Conservation (phyloP, 2,329 filamentous ascomycete genomes). For the Macrophomina tecta region DNA sequence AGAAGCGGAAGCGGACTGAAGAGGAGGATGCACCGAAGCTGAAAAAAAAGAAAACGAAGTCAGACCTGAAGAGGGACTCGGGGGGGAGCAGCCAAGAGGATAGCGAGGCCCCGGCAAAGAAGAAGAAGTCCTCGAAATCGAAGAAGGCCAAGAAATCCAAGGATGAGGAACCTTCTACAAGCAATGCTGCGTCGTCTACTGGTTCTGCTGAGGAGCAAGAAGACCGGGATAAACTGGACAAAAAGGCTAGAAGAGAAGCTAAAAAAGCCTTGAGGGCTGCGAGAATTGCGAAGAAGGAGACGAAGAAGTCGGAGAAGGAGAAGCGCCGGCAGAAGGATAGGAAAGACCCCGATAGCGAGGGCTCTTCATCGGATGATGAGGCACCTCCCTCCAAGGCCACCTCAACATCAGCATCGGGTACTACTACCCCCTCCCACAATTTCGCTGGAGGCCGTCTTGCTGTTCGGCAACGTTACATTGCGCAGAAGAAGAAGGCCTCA, state of each 20-base stretch:
- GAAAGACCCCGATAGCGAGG: slow-evolving; percentile 33
- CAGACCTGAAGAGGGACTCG: slow-evolving; percentile 38
- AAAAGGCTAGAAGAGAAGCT: slow-evolving; percentile 33
- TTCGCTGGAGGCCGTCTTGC: slow-evolving; percentile 68
- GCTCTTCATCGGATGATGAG: slow-evolving; percentile 34
- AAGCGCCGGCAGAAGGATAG: slow-evolving; percentile 49
- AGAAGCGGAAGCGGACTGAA: slow-evolving; percentile 44
- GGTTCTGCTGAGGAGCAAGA: slow-evolving; percentile 47
- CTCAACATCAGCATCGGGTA: slow-evolving; percentile 40
- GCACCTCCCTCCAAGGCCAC: slow-evolving; percentile 46
- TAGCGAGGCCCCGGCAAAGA: slow-evolving; percentile 25
- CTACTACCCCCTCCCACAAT: slow-evolving; percentile 51
- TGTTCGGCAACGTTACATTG: slow-evolving; percentile 81
- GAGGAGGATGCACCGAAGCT: slow-evolving; percentile 39
- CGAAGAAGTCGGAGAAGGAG: slow-evolving; percentile 55
- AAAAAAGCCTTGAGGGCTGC: slow-evolving; percentile 49
- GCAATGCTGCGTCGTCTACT: slow-evolving; percentile 29
- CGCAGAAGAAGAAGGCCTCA: slow-evolving; percentile 83
- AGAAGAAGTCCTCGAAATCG: slow-evolving; percentile 40
- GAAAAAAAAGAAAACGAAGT: slow-evolving; percentile 47
- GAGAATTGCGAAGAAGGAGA: slow-evolving; percentile 52
- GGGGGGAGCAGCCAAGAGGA: slow-evolving; percentile 8
- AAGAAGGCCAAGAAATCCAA: slow-evolving; percentile 40
- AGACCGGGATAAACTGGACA: slow-evolving; percentile 46
- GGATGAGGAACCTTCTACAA: slow-evolving; percentile 31